phyloP scores from a whole-genome alignment of 2,329 filamentous ascomycete genomes.

The Phialophora chinensis region DNA sequence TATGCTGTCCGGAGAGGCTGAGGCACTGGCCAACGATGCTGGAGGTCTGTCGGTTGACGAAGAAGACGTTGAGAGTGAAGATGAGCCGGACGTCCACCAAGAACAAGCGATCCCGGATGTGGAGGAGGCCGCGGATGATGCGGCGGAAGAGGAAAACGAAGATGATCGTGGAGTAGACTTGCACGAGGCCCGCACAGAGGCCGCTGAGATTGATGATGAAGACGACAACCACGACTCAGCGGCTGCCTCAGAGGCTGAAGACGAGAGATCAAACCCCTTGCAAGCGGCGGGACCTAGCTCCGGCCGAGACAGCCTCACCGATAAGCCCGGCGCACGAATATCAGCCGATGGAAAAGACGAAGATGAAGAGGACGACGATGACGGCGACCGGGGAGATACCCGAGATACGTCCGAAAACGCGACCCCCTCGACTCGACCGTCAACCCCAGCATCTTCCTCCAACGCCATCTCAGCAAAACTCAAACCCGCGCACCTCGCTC shows the following conservation, averaged over 20 bases:
- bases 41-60: slow-evolving; percentile 32
- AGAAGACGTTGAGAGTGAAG: slow-evolving; percentile 41
- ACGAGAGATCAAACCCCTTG: slow-evolving; percentile 38
- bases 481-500: slow-evolving; percentile 30
- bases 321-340: slow-evolving; percentile 19
- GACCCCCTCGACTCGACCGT: slow-evolving; percentile 31
- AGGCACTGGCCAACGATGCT: slow-evolving; percentile 38
- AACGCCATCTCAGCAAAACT: slow-evolving; percentile 30
- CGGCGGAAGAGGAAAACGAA: slow-evolving; percentile 44
- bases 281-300: slow-evolving; percentile 15
- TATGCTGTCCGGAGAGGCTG: slow-evolving; percentile 35
- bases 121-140: slow-evolving; percentile 41
- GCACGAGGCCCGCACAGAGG: slow-evolving; percentile 41
- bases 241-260: slow-evolving; percentile 38
- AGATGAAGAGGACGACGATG: slow-evolving; percentile 23
- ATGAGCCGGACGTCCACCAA: slow-evolving; percentile 41
- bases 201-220: slow-evolving; percentile 44
- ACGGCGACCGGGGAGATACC: slow-evolving; percentile 9
- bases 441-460: slow-evolving; percentile 32
- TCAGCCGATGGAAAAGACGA: slow-evolving; percentile 33
- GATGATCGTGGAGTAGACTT: slow-evolving; percentile 50
- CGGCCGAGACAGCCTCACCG: slow-evolving; percentile 44
- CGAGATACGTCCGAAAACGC: slow-evolving; percentile 4
- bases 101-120: slow-evolving; percentile 40
- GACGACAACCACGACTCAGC: slow-evolving; percentile 35